Percentiles rank a stretch among this genome's conserved stretches.
phyloP scores from a whole-genome alignment of 768 basidiomycete genomes.

The Multifurca ochricompacta region DNA sequence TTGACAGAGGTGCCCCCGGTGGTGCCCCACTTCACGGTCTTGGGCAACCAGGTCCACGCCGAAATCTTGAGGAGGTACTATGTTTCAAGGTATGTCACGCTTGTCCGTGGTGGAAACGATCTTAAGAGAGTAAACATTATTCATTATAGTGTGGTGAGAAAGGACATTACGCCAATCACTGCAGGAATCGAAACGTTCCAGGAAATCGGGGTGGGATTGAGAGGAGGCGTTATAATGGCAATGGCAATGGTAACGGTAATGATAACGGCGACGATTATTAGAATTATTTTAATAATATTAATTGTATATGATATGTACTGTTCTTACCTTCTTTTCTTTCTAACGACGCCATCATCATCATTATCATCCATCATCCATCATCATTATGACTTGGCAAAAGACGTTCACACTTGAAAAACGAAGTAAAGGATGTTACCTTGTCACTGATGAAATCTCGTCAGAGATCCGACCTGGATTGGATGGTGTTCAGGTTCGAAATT shows the following conservation, averaged over 20 bases:
- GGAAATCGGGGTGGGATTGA: conserved; percentile 84
- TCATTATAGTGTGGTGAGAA: conserved; percentile 70
- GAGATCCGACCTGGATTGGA: conserved; percentile 65
- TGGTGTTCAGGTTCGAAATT: conserved; percentile 47
- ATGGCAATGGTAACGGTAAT: too few relatives aligned
- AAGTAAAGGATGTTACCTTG: conserved; percentile 68
- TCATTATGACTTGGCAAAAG: conserved; percentile 82
- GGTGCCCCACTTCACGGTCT: conserved; percentile 28
- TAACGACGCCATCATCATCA: too few relatives aligned
- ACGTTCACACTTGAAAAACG: conserved; percentile 56
- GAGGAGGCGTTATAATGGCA: conserved; percentile 29
- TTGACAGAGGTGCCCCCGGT: conserved; percentile 45
- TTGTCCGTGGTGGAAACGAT: conserved; percentile 2
- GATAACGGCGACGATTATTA: conserved; percentile 23
- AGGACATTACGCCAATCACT: conserved; percentile 94
- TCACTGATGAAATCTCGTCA: conserved; percentile 65
- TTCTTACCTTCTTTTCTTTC: too few relatives aligned
- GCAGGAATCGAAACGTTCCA: conserved; percentile 83
- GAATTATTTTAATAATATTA: too few relatives aligned
- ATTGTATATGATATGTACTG: too few relatives aligned
- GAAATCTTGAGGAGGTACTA: conserved; percentile 76
- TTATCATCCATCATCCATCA: too few relatives aligned
- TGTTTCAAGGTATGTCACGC: conserved; percentile 68
- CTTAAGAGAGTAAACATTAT: background rate
- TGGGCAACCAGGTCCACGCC: conserved; percentile 38